Evolutionary conservation across 1,284 basidiomycete genomes (phyloP), one percentile per base, ranked within the genome.

Genomic region (Cerrena zonata): DNA sequence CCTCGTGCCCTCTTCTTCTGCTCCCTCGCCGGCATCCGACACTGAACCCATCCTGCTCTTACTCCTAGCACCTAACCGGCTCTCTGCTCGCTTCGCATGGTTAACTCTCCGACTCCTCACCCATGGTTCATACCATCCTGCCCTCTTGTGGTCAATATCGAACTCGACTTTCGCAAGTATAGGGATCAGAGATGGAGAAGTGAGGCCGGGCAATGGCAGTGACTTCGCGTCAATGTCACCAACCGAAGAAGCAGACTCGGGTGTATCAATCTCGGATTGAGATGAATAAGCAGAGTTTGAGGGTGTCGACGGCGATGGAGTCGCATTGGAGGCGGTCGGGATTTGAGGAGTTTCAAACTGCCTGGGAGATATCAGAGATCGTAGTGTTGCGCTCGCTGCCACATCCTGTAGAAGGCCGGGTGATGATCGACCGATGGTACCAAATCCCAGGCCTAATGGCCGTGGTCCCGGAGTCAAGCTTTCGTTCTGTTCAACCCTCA

Each of bases 81-180:
- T 75, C 56, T 75, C 75, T 15, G 73, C 63, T 21, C 84, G 70
- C 62, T 80, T 85, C 18, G 74, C 73, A 49, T 77, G 75, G 51
- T 80, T 82, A 43, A 71, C 68, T 53, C 73, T 75, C 49, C 85
- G 71, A 58, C 79, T 86, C 50, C 81, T 74, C 30, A 84, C 53
- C 90, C 90, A 92, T 4, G 80, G 78, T 15, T 85, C 82, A 58
- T 86, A 93, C 90, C 91, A 93, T n/a, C 72, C 70, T 10, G 86
- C 88, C 57, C 76, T 83, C 46, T 76, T 71, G 42, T 73, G 73
- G 63, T 92, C 89, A 57, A 93, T 86, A 61, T 92, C 89, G 58
- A 93, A 92, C 65, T 93, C 90, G 18, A 93, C 80, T 68, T 91
- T 92, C 47, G 90, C 91, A 25, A 93, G 75, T 52, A 93, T 83